These are phyloP conservation scores for Wickerhamiella azymoides DNA, from an alignment of 805 yeast genomes.

Conservation along the genomic window DNA sequence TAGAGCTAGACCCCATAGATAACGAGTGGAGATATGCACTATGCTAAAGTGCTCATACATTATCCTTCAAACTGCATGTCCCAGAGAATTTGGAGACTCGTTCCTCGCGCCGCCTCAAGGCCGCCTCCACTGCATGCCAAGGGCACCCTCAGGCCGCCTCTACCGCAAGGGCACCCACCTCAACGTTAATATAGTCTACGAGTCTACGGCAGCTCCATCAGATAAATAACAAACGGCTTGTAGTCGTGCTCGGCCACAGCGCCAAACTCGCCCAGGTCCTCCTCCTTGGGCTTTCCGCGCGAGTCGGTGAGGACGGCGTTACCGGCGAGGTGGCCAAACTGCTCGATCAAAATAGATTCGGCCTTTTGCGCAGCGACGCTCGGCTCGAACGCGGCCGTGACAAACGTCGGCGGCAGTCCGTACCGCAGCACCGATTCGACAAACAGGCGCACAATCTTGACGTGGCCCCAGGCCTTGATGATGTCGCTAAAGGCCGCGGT, in stretches of 20 bases:
- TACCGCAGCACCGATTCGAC: slow-evolving; percentile 91
- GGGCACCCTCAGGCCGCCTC: too few species aligned
- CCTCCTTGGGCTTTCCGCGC: slow-evolving; percentile 45
- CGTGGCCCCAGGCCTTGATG: slow-evolving; percentile 75
- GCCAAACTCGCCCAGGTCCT: slow-evolving; percentile 73
- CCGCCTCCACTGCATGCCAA: too few species aligned
- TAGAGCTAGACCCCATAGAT: too few species aligned
- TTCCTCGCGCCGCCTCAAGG: too few species aligned
- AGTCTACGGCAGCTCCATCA: slow-evolving; percentile 29
- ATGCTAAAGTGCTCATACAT: too few species aligned
- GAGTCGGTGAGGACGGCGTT: slow-evolving; percentile 63
- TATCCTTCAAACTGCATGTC: too few species aligned
- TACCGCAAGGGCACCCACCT: too few species aligned
- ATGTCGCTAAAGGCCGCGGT: slow-evolving; percentile 85
- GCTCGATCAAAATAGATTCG: slow-evolving; percentile 52
- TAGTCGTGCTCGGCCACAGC: slow-evolving; percentile 87
- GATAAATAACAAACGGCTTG: slow-evolving; percentile 88
- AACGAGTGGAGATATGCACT: too few species aligned
- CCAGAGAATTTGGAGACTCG: too few species aligned
- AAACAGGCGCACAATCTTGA: slow-evolving; percentile 72
- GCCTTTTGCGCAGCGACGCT: slow-evolving; percentile 36
- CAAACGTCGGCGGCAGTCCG: slow-evolving; percentile 90
- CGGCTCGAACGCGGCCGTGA: slow-evolving; percentile 37
- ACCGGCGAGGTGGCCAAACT: slow-evolving; percentile 86
- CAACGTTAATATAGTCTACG: background rate